Conservation (phyloP, 148 eudicot species). For the Agrostemma githago region DNA sequence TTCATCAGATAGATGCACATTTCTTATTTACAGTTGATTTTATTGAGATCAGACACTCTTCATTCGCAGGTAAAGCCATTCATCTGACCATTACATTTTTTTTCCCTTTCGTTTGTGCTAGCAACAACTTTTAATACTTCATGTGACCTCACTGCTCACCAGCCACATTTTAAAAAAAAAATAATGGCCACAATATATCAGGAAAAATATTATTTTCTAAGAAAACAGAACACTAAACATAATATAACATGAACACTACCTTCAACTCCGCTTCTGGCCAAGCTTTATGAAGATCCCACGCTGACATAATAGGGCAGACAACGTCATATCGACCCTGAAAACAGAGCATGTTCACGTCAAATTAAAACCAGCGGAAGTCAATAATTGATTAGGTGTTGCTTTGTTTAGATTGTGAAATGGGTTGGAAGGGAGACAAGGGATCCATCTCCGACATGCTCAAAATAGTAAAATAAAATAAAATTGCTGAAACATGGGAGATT, state of each 20-base stretch:
- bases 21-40: background rate
- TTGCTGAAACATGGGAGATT: background rate
- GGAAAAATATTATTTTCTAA: background rate
- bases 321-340: conserved; percentile 92
- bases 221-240: background rate
- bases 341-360: conserved; percentile 18
- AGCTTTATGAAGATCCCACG: conserved; percentile 99
- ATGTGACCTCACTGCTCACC: background rate
- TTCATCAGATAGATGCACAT: background rate
- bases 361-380: background rate
- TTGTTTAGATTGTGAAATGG: background rate
- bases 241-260: conserved; percentile 30
- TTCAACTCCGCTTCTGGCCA: conserved; percentile 95
- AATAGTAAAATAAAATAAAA: no score
- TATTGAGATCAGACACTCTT: background rate
- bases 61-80: background rate
- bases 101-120: background rate
- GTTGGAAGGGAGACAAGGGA: background rate
- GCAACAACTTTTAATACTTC: background rate
- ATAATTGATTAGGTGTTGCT: conserved; percentile 1
- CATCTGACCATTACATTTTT: background rate
- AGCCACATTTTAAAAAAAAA: background rate
- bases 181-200: background rate
- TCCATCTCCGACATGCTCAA: background rate
- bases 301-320: conserved; percentile 94